Percentiles rank a stretch among this genome's conserved stretches.
Evolutionary conservation across 179 eudicot species (phyloP).

Genomic region (Amaranthus tricolor): DNA sequence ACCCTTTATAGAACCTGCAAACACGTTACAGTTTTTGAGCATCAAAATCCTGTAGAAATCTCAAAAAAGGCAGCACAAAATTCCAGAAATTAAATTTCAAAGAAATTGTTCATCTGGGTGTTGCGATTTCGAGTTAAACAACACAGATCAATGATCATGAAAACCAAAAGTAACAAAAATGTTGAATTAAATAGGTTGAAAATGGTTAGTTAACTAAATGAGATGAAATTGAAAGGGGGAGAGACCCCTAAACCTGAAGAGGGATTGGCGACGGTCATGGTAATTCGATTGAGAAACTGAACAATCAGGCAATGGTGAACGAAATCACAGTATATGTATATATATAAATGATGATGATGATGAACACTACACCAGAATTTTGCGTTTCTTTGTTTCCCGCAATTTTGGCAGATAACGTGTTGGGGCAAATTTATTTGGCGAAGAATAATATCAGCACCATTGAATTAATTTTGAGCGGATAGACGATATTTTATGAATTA

Average conservation of each 20-base stretch:
- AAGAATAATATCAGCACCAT: too few relatives aligned
- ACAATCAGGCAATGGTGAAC: not conserved
- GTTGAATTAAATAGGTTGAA: not conserved
- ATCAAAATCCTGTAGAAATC: not conserved
- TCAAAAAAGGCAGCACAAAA: not conserved
- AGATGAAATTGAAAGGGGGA: not conserved
- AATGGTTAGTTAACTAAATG: not conserved
- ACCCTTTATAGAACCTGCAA: constrained; percentile 31
- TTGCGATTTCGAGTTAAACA: not conserved
- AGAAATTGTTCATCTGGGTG: not conserved
- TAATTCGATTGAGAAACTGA: not conserved
- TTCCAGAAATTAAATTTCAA: not conserved
- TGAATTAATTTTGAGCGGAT: too few relatives aligned
- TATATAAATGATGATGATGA: too few relatives aligned
- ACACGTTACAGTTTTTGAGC: not conserved
- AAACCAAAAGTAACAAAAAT: not conserved
- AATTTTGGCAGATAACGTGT: too few relatives aligned
- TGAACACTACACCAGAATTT: too few relatives aligned
- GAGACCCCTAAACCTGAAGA: not conserved
- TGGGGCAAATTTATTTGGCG: too few relatives aligned
- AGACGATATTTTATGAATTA: too few relatives aligned
- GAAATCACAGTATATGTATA: too few relatives aligned
- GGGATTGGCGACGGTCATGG: not conserved
- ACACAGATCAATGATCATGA: not conserved
- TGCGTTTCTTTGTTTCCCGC: too few relatives aligned